Base-by-base conservation (phyloP, 2,329 filamentous ascomycete species). In the Nothophaeocryptopus gaeumannii region DNA sequence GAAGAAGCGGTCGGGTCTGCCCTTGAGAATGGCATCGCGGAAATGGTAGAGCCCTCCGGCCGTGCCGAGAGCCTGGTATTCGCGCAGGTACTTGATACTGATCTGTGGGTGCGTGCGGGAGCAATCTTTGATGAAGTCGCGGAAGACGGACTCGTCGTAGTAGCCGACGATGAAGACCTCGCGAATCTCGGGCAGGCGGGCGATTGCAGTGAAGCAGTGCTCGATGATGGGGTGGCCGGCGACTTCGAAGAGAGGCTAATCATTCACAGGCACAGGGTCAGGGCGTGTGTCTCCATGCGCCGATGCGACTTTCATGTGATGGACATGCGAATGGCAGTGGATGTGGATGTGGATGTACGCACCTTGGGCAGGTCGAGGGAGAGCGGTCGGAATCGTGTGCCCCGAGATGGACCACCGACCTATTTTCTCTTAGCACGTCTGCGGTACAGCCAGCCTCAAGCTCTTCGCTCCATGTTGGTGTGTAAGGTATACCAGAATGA, bases 91-190 rank as follows among this genome's bases (percentile, higher is more conserved):
- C 72, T 91, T 89, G 74, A 97, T 89, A 63, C 84, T 84, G 64
- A 97, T 83, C 67, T 89, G 82, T 46, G 91, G 89, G 75, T 95
- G 95, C 69, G 89, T 86, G 70, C 82, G 82, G 54, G 84, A 78
- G 54, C 90, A 83, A 69, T 95, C 88, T 74, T 95, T 96, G 78
- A 97, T 95, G 76, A 97, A 97, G 74, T 96, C 91, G 66, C 90
- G 88, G 81, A 97, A 96, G 65, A 97, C 89, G 38, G 83, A 81
- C 76, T 97, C 93, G 70, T 99, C 93, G 73, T 97, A 99, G 82
- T 99, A 99, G 67, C 93, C 93, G 67, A 99, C 95, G 67, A 99
- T 85, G 77, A 93, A 91, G 63, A 99, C 92, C 74, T 99, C 93
- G 68, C 90, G 88, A 72, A 99, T 89, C 66, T 88, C 86, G 64